phyloP scores from a whole-genome alignment of 768 basidiomycete species.

The Termitomyces sp. region DNA sequence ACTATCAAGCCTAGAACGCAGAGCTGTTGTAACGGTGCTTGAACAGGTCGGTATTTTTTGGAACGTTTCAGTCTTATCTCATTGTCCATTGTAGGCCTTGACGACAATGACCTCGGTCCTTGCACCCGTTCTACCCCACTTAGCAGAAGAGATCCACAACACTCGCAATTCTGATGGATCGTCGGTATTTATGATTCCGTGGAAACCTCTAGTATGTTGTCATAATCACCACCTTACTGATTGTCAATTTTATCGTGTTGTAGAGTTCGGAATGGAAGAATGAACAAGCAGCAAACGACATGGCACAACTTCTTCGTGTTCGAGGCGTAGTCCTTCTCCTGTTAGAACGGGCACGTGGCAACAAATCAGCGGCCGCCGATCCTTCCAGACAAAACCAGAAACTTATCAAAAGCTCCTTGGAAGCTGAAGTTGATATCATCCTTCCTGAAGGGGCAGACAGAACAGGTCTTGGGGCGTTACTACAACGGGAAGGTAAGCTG shows the following conservation, averaged over 20 bases:
- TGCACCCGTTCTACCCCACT: conserved; percentile 86
- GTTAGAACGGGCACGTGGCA: conserved; percentile 71
- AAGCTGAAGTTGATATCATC: conserved; percentile 69
- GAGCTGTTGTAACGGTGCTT: conserved; percentile 67
- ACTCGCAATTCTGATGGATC: conserved; percentile 30
- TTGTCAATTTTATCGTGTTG: background rate
- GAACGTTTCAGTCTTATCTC: conserved; percentile 8
- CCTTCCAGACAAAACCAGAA: conserved; percentile 21
- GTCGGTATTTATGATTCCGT: conserved; percentile 72
- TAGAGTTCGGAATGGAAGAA: conserved; percentile 67
- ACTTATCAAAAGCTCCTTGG: conserved; percentile 69
- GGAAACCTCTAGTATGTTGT: conserved; percentile 62
- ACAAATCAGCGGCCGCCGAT: conserved; percentile 54
- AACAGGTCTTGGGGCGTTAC: conserved; percentile 26
- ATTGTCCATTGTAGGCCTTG: conserved; percentile 47
- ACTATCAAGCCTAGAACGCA: conserved; percentile 47
- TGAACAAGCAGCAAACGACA: conserved; percentile 50
- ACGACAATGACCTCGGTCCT: conserved; percentile 65
- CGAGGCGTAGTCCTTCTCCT: conserved; percentile 60
- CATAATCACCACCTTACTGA: background rate
- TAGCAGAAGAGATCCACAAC: conserved; percentile 84
- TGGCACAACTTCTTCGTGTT: conserved; percentile 59
- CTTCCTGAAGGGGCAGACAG: conserved; percentile 36
- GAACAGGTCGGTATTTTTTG: conserved; percentile 45
- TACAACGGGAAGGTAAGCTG: conserved; percentile 42